Evolutionary conservation across 306 rosid genomes (phyloP).

Genomic region (Bauhinia variegata): DNA sequence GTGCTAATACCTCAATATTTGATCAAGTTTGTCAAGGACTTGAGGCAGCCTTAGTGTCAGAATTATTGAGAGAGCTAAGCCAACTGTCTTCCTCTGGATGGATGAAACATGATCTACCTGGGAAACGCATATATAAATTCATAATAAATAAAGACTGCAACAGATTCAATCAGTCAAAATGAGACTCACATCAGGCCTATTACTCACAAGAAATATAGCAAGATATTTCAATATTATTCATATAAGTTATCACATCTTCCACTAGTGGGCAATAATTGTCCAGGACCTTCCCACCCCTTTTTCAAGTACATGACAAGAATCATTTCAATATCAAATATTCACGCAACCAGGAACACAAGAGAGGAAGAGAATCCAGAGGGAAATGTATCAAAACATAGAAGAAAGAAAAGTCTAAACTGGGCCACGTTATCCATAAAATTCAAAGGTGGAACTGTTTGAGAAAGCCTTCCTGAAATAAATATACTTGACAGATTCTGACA

Average conservation of each 20-base stretch:
- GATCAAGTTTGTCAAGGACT: conserved; percentile 93
- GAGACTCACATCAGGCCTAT: neutral
- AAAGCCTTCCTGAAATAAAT: conserved; percentile 13
- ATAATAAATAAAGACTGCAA: conserved; percentile 23
- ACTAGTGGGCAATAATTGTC: neutral
- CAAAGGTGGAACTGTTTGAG: conserved; percentile 5
- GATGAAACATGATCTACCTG: conserved; percentile 93
- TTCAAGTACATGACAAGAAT: neutral
- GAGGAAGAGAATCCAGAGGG: neutral
- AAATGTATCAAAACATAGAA: conserved; percentile 3
- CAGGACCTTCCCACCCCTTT: neutral
- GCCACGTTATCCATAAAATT: conserved; percentile 5
- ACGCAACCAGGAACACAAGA: too few species aligned
- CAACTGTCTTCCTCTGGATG: conserved; percentile 81
- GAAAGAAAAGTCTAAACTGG: conserved; percentile 9
- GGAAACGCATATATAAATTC: conserved; percentile 25
- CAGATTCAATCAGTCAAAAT: conserved; percentile 30
- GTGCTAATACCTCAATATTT: conserved; percentile 73
- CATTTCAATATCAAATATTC: too few species aligned
- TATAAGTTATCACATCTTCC: conserved; percentile 9
- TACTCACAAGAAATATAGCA: neutral
- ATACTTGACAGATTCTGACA: neutral
- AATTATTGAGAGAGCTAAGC: conserved; percentile 86
- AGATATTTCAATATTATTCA: conserved; percentile 29
- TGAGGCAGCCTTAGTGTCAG: conserved; percentile 88